Evolutionary conservation across 495 filamentous ascomycete species (phyloP).

Genomic region (Peziza echinospora): DNA sequence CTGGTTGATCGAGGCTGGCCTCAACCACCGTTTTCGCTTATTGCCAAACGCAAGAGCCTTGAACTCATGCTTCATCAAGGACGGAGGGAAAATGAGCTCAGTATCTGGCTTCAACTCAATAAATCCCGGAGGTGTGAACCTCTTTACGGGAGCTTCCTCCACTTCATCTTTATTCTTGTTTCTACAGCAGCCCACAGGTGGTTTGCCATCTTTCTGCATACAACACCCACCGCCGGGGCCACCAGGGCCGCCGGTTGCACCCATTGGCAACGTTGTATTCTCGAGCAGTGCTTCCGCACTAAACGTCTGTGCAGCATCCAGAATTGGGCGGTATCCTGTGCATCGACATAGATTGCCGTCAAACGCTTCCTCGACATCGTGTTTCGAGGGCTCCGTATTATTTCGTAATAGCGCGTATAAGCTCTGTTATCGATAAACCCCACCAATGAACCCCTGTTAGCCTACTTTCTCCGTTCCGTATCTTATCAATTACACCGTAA

Average conservation of each 20-base stretch:
- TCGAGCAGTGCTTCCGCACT: constrained; percentile 31
- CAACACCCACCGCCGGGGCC: constrained; percentile 43
- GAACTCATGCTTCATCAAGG: constrained; percentile 59
- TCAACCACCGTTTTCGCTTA: constrained; percentile 83
- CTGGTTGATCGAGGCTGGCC: constrained; percentile 70
- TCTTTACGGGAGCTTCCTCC: constrained; percentile 35
- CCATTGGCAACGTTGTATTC: constrained; percentile 33
- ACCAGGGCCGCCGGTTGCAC: constrained; percentile 7
- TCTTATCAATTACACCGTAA: not conserved
- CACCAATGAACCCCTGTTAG: too few species aligned
- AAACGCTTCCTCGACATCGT: constrained; percentile 71
- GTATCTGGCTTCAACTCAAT: constrained; percentile 85
- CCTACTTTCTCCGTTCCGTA: too few species aligned
- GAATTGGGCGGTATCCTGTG: constrained; percentile 82
- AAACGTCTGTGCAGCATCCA: constrained; percentile 74
- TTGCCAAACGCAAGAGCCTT: constrained; percentile 75
- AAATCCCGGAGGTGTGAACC: constrained; percentile 64
- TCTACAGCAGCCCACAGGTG: constrained; percentile 36
- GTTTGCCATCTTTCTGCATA: constrained; percentile 32
- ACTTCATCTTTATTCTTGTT: constrained; percentile 18
- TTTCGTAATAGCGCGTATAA: constrained; percentile 67
- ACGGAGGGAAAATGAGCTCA: constrained; percentile 81
- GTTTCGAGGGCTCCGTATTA: constrained; percentile 40
- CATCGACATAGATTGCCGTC: constrained; percentile 93
- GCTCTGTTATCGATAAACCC: constrained; percentile 25